A percentile compares a stretch with the other conserved stretches of the same genome.
Evolutionary conservation across 345 rosid species (phyloP).

Genomic region (Theobroma cacao): DNA sequence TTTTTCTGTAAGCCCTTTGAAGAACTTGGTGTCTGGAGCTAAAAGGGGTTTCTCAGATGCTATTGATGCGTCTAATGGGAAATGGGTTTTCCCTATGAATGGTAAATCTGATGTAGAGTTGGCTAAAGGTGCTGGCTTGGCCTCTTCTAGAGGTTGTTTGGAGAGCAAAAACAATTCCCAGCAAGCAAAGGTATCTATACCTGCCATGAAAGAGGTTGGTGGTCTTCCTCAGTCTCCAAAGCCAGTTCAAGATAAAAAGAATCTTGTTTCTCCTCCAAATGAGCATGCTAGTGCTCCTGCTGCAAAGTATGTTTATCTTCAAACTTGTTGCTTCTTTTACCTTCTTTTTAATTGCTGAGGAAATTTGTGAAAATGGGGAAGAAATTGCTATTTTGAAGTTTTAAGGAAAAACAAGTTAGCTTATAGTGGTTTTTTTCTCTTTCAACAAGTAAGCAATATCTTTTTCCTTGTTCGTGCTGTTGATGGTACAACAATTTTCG

Average conservation of each 20-base stretch:
- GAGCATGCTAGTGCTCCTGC: conserved; percentile 51
- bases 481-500: not conserved
- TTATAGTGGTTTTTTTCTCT: too few species aligned
- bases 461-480: too few species aligned
- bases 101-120: conserved; percentile 43
- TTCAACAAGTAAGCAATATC: too few species aligned
- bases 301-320: conserved; percentile 46
- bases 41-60: conserved; percentile 72
- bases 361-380: not conserved
- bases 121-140: conserved; percentile 37
- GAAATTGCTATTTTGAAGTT: not conserved
- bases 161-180: conserved; percentile 25
- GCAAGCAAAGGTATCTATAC: conserved; percentile 13
- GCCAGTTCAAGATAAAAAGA: conserved; percentile 37
- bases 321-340: not conserved
- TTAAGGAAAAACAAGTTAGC: not conserved
- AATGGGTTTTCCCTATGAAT: conserved; percentile 44
- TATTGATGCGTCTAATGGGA: conserved; percentile 39
- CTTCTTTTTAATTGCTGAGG: not conserved
- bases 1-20: conserved; percentile 29
- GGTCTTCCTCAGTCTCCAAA: conserved; percentile 32
- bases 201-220: conserved; percentile 31
- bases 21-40: conserved; percentile 53
- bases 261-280: conserved; percentile 27
- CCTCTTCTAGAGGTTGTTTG: conserved; percentile 37